Percentiles rank a stretch among this genome's conserved stretches.
phyloP scores from a whole-genome alignment of 495 filamentous ascomycete genomes.

The Penicillium salamii region DNA sequence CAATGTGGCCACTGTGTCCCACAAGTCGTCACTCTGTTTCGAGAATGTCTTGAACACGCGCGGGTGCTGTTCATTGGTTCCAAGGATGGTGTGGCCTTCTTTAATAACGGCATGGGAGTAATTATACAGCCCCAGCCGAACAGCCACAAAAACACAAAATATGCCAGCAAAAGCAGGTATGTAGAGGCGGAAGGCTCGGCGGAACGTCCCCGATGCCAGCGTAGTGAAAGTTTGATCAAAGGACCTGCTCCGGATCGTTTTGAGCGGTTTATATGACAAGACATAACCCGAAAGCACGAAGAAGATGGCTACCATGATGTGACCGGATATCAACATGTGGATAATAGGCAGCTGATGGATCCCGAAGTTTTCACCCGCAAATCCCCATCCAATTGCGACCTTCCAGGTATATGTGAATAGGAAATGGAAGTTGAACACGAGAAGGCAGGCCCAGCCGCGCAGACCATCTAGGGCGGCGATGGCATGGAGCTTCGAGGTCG shows the following conservation, averaged over 20 bases:
- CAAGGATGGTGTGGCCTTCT: slow-evolving; percentile 41
- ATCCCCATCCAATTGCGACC: slow-evolving; percentile 46
- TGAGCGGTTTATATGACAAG: slow-evolving; percentile 62
- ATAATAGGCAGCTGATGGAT: slow-evolving; percentile 63
- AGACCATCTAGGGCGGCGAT: slow-evolving; percentile 50
- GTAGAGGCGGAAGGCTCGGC: slow-evolving; percentile 61
- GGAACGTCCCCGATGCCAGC: slow-evolving; percentile 61
- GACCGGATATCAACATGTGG: slow-evolving; percentile 60
- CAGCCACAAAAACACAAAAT: slow-evolving; percentile 51
- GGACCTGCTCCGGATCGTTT: slow-evolving; percentile 52
- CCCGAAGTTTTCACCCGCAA: slow-evolving; percentile 47
- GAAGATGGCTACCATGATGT: slow-evolving; percentile 72
- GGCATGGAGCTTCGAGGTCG: slow-evolving; percentile 35
- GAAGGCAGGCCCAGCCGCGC: slow-evolving; percentile 49
- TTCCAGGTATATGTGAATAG: slow-evolving; percentile 51
- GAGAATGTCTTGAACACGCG: slow-evolving; percentile 43
- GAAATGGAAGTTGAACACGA: slow-evolving; percentile 56
- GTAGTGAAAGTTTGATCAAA: slow-evolving; percentile 46
- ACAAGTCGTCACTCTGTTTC: slow-evolving; percentile 48
- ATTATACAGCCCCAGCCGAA: slow-evolving; percentile 50
- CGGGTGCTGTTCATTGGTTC: slow-evolving; percentile 47
- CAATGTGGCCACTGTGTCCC: slow-evolving; percentile 45
- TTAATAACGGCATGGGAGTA: slow-evolving; percentile 38
- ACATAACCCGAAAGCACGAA: slow-evolving; percentile 72
- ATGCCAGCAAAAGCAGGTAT: slow-evolving; percentile 58